These are phyloP conservation scores for Teunomyces aglyptinius DNA, from an alignment of 805 yeast species.

Conservation along the genomic window DNA sequence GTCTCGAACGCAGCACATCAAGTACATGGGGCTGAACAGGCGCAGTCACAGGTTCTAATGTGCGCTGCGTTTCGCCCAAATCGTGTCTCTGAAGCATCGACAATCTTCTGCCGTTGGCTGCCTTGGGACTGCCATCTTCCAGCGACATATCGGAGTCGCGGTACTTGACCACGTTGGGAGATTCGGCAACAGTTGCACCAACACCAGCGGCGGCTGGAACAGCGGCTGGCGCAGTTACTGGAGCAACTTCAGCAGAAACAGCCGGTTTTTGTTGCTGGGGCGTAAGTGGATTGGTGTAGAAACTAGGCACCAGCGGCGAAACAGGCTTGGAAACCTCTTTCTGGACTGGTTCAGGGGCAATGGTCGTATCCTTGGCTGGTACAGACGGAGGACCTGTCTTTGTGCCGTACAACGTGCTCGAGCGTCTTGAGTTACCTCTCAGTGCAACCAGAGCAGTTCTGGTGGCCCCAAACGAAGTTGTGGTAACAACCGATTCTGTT, in stretches of 20 bases:
- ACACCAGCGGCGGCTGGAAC: too few species aligned
- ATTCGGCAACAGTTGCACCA: constrained; percentile 16
- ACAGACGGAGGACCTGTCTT: not conserved
- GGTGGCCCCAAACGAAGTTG: constrained; percentile 11
- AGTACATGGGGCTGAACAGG: not conserved
- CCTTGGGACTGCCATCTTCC: constrained; percentile 24
- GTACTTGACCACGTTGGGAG: constrained; percentile 39
- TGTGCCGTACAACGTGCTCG: not conserved
- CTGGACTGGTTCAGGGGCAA: constrained; percentile 1
- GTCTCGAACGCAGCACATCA: constrained; percentile 14
- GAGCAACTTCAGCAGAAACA: not conserved
- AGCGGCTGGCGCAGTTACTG: constrained; percentile 13
- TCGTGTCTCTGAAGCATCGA: constrained; percentile 36
- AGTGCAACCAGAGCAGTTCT: constrained; percentile 12
- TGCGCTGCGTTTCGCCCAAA: constrained; percentile 15
- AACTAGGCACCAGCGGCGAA: not conserved
- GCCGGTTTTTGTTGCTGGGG: not conserved
- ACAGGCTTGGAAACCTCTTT: not conserved
- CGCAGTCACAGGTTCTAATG: not conserved
- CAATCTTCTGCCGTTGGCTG: constrained; percentile 19
- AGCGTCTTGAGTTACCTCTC: constrained; percentile 9
- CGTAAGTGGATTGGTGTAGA: constrained; percentile 3
- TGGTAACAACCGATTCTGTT: constrained; percentile 26
- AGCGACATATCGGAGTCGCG: constrained; percentile 25
- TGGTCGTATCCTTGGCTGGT: not conserved